Conservation (phyloP, 1,284 basidiomycete species). For the Papiliotrema laurentii region DNA sequence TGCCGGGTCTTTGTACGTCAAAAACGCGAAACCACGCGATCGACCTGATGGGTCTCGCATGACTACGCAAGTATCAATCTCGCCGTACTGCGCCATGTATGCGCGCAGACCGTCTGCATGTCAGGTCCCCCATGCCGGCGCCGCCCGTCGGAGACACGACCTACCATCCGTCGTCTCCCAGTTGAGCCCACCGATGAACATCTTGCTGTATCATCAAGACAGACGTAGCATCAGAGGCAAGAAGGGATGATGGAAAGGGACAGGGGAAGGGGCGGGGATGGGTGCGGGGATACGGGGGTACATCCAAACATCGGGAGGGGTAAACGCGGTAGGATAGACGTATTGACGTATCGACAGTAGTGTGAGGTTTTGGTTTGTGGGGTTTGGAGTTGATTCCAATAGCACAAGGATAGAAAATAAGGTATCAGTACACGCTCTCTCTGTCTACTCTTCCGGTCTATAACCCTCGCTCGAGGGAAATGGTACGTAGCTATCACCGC, state of each 20-base stretch:
- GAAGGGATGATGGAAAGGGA: constrained; percentile 1
- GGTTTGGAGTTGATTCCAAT: too few relatives aligned
- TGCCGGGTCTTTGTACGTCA: constrained; percentile 81
- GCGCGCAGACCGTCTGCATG: constrained; percentile 72
- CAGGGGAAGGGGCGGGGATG: constrained; percentile 2
- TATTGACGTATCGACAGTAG: too few relatives aligned
- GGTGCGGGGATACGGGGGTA: too few relatives aligned
- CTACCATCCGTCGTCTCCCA: constrained; percentile 94
- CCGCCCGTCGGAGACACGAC: constrained; percentile 14
- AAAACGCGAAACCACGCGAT: constrained; percentile 88
- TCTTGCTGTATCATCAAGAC: constrained; percentile 67
- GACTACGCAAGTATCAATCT: constrained; percentile 86
- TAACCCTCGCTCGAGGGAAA: too few relatives aligned
- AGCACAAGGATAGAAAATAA: too few relatives aligned
- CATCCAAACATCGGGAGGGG: neutral
- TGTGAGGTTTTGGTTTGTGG: too few relatives aligned
- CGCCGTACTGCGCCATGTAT: constrained; percentile 86
- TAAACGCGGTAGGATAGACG: neutral
- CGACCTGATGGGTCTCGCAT: constrained; percentile 89
- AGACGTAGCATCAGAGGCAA: too few relatives aligned
- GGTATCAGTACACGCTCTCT: too few relatives aligned
- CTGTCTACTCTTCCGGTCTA: too few relatives aligned
- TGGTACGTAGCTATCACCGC: too few relatives aligned
- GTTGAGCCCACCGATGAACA: constrained; percentile 94
- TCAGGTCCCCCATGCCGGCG: too few relatives aligned